A percentile compares a stretch with the other conserved stretches of the same genome.
Conservation (phyloP, 1,284 basidiomycete genomes). For the Sporisorium reilianum region DNA sequence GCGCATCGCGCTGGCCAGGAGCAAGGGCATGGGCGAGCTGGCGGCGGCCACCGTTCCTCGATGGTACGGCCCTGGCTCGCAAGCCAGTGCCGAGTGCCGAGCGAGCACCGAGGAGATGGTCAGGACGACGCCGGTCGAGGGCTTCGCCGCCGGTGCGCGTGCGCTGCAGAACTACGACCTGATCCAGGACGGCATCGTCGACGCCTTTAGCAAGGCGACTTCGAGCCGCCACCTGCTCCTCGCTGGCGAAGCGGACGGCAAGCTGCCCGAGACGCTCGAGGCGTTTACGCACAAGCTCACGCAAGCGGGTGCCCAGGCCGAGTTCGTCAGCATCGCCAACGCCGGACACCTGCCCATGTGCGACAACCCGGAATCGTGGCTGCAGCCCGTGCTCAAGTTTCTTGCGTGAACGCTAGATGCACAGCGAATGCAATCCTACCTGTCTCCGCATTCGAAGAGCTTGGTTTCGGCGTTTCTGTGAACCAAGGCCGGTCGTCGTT, state of each 20-base stretch:
- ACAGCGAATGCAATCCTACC: background rate
- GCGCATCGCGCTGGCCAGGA: constrained; percentile 68
- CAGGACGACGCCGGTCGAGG: constrained; percentile 67
- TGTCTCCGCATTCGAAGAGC: background rate
- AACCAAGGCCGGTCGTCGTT: too few species aligned
- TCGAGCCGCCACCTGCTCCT: constrained; percentile 65
- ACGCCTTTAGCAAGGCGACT: constrained; percentile 43
- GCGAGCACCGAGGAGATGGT: constrained; percentile 61
- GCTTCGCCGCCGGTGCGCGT: constrained; percentile 69
- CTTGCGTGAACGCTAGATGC: constrained; percentile 28
- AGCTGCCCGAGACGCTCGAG: constrained; percentile 69
- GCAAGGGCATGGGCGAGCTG: constrained; percentile 65
- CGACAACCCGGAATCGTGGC: constrained; percentile 67
- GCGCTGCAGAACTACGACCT: constrained; percentile 71
- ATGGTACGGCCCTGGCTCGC: constrained; percentile 69
- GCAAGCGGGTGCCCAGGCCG: constrained; percentile 57
- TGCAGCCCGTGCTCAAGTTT: constrained; percentile 41
- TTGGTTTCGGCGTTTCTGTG: background rate
- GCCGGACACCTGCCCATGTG: constrained; percentile 71
- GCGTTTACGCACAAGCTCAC: constrained; percentile 64
- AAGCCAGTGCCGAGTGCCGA: constrained; percentile 53
- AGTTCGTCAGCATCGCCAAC: constrained; percentile 65
- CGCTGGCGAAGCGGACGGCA: constrained; percentile 71
- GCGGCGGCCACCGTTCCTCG: constrained; percentile 70
- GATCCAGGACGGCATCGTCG: constrained; percentile 62